Percentiles rank a stretch among this genome's conserved stretches.
Conservation (phyloP, 164 flowering plant genomes). For the Vitis labrusca region DNA sequence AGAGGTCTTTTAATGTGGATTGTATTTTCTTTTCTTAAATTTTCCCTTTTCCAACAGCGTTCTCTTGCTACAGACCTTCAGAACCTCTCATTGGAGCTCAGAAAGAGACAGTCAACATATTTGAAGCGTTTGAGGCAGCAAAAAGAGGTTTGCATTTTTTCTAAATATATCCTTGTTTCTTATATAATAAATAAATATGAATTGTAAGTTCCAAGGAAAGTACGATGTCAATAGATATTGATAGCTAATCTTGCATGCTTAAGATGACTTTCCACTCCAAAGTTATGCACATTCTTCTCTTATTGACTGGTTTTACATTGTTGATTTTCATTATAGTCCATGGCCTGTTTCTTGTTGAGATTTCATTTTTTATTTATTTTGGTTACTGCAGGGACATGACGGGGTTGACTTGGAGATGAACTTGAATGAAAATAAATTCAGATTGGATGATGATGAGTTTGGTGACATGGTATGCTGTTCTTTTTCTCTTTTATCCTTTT, state of each 20-base stretch:
- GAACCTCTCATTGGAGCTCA: conserved; percentile 84
- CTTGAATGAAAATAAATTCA: conserved; percentile 51
- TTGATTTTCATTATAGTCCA: too few species aligned
- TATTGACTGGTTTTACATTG: too few species aligned
- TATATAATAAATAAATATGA: too few species aligned
- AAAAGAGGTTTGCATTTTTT: conserved; percentile 59
- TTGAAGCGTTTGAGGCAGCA: conserved; percentile 89
- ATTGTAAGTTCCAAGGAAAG: too few species aligned
- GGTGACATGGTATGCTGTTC: conserved; percentile 54
- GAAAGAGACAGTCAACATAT: conserved; percentile 87
- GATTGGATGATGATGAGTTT: conserved; percentile 59
- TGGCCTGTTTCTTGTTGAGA: too few species aligned
- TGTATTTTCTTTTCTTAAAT: conserved; percentile 12
- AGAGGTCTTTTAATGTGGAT: not conserved
- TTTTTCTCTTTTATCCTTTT: not conserved
- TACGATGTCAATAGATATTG: too few species aligned
- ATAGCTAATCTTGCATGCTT: too few species aligned
- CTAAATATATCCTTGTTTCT: too few species aligned
- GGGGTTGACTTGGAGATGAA: conserved; percentile 89
- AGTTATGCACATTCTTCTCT: too few species aligned
- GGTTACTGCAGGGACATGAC: conserved; percentile 62
- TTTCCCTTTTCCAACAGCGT: conserved; percentile 50
- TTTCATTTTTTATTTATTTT: too few species aligned
- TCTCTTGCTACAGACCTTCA: conserved; percentile 98
- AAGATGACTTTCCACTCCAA: too few species aligned